phyloP scores from a whole-genome alignment of 257 asterid species.

The Gardenia jasminoides region DNA sequence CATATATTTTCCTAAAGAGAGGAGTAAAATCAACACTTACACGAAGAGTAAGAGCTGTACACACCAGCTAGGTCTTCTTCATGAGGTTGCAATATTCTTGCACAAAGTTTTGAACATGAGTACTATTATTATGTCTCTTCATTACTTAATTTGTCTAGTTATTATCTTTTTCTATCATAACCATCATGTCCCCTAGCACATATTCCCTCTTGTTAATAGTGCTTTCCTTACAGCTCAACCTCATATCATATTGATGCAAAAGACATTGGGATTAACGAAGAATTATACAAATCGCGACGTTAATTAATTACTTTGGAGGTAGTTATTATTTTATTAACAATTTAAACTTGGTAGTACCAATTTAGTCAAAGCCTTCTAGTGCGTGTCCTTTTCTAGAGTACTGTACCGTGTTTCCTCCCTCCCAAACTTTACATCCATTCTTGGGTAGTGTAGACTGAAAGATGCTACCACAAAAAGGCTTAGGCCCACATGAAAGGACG shows the following conservation, averaged over 20 bases:
- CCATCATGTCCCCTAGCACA: background rate
- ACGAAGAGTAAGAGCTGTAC: too few species aligned
- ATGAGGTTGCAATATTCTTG: background rate
- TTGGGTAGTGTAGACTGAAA: background rate
- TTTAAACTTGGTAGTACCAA: background rate
- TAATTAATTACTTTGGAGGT: background rate
- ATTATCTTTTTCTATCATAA: background rate
- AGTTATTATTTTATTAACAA: background rate
- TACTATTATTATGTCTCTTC: background rate
- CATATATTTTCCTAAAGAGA: background rate
- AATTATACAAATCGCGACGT: background rate
- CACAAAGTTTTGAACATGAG: background rate
- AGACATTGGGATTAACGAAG: too few species aligned
- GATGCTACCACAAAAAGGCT: background rate
- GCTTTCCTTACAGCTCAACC: too few species aligned
- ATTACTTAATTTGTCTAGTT: background rate
- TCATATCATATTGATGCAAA: too few species aligned
- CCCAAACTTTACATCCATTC: background rate
- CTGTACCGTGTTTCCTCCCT: background rate
- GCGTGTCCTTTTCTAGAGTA: background rate
- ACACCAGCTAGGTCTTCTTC: background rate
- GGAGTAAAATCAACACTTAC: background rate
- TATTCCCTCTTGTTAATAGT: background rate
- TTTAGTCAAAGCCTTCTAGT: conserved; percentile 1
- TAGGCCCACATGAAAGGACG: conserved; percentile 23